Evolutionary conservation across 1,284 basidiomycete genomes (phyloP), one percentile per base, ranked within the genome.

Genomic region (Kalmanozyma brasiliensis): DNA sequence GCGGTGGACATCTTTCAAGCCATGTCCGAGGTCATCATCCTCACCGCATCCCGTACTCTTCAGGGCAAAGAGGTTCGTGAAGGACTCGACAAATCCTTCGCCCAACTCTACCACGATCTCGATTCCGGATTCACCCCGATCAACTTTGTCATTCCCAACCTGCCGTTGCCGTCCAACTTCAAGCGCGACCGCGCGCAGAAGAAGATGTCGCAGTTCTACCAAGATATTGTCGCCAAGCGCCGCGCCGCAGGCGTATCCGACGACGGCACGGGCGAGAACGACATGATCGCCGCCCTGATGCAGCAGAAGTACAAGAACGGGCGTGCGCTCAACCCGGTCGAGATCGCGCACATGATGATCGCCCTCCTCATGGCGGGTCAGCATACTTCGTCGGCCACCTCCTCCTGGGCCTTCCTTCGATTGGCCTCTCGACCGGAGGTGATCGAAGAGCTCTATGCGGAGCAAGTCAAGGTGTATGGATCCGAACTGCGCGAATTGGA

Each of bases 201-300:
- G 84, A 92, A 92, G 81, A 96, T 99, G 91, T 90, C 90, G 77
- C 88, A 92, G 45, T 98, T 98, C 83, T 99, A 98, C 81, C 86
- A 93, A 57, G 87, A 89, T 55, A 96, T 98, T 76, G 89, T 98
- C 77, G 84, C 87, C 77, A 89, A 90, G 76, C 89, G 96, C 49
- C 88, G 88, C 64, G 85, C 85, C 32, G 44, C 45, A 14, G 66
- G 65, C 6, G 42, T 34, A 13, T 29, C 41, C 2, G 44, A 17
- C 4, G 44, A 17, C 1, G 47, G 47, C 13, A 62, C 43, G 8
- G 52, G 52, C 68, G 91, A 92, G 52, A 87, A 89, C 75, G 96
- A 99, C 82, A 97, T 98, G 91, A 93, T 98, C 77, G 86, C 90
- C 17, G 90, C 94, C 1, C 87, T 99, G 23, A 88, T 90, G 84